Evolutionary conservation across 495 filamentous ascomycete genomes (phyloP).

Genomic region (Xylona heveae): DNA sequence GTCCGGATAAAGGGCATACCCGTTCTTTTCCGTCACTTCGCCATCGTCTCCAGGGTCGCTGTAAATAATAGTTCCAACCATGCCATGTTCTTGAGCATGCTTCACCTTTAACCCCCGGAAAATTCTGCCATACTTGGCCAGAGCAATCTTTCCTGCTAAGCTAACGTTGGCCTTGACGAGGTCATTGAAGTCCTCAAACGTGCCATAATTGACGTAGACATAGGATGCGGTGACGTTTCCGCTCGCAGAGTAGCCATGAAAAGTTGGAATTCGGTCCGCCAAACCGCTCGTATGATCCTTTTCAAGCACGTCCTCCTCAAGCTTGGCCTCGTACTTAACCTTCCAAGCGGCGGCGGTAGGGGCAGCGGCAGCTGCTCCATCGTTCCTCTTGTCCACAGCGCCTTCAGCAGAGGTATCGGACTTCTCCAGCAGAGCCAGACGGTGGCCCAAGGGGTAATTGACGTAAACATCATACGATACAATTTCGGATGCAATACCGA

Average conservation of each 20-base stretch:
- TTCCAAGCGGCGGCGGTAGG: conserved; percentile 20
- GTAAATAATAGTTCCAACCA: conserved; percentile 72
- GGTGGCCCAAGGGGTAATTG: conserved; percentile 70
- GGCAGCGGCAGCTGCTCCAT: conserved; percentile 4
- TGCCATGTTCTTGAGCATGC: conserved; percentile 76
- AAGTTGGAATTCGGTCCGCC: conserved; percentile 62
- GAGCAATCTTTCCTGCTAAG: conserved; percentile 65
- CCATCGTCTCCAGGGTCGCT: conserved; percentile 83
- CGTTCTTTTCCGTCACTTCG: conserved; percentile 57
- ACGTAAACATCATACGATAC: conserved; percentile 74
- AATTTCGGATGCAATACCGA: conserved; percentile 52
- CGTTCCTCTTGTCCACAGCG: conserved; percentile 9
- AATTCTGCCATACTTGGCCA: conserved; percentile 67
- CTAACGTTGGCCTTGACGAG: conserved; percentile 53
- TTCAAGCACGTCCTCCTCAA: conserved; percentile 72
- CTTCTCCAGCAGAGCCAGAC: conserved; percentile 54
- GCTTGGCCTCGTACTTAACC: conserved; percentile 55
- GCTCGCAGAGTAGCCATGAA: conserved; percentile 84
- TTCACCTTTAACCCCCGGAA: conserved; percentile 90
- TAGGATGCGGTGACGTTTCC: conserved; percentile 75
- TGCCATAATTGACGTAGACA: conserved; percentile 81
- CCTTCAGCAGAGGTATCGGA: conserved; percentile 6
- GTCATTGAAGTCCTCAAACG: conserved; percentile 67
- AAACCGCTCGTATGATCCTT: conserved; percentile 61
- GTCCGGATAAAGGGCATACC: conserved; percentile 58